A percentile compares a stretch with the other conserved stretches of the same genome.
Conservation (phyloP, 768 basidiomycete genomes). For the Lactarius trivialis region DNA sequence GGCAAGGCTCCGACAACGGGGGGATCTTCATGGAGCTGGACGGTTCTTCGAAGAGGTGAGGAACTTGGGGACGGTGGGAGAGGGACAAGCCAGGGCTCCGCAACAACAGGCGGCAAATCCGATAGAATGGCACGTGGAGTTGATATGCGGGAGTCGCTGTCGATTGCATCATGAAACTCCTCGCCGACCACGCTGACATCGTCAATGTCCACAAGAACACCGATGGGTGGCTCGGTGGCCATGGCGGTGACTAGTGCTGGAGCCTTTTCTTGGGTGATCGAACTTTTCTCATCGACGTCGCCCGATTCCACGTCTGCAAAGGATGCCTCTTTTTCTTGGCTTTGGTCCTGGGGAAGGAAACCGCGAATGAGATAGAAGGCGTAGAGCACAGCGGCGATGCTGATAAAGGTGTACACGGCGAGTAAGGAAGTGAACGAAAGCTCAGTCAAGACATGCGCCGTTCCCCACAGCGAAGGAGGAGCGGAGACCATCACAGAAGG, state of each 20-base stretch:
- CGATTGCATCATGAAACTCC: slow-evolving; percentile 8
- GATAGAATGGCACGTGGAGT: neutral
- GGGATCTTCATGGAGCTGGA: slow-evolving; percentile 10
- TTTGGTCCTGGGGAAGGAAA: slow-evolving; percentile 23
- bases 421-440: slow-evolving; percentile 11
- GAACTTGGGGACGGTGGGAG: slow-evolving; percentile 21
- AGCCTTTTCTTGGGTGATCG: slow-evolving; percentile 1
- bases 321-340: slow-evolving; percentile 22
- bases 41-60: slow-evolving; percentile 25
- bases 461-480: neutral
- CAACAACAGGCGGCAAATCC: slow-evolving; percentile 12
- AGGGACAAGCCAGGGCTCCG: slow-evolving; percentile 21
- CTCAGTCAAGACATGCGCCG: slow-evolving; percentile 5
- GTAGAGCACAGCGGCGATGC: slow-evolving; percentile 26
- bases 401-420: slow-evolving; percentile 21
- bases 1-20: neutral
- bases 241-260: neutral
- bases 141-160: neutral
- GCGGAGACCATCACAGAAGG: slow-evolving; percentile 1
- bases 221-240: neutral
- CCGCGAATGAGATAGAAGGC: slow-evolving; percentile 18
- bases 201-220: slow-evolving; percentile 14
- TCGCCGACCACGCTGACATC: slow-evolving; percentile 5
- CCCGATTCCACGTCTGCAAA: slow-evolving; percentile 7
- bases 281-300: slow-evolving; percentile 11